A percentile compares a stretch with the other conserved stretches of the same genome.
Conservation (phyloP, 768 basidiomycete genomes). For the Paxillus involutus region DNA sequence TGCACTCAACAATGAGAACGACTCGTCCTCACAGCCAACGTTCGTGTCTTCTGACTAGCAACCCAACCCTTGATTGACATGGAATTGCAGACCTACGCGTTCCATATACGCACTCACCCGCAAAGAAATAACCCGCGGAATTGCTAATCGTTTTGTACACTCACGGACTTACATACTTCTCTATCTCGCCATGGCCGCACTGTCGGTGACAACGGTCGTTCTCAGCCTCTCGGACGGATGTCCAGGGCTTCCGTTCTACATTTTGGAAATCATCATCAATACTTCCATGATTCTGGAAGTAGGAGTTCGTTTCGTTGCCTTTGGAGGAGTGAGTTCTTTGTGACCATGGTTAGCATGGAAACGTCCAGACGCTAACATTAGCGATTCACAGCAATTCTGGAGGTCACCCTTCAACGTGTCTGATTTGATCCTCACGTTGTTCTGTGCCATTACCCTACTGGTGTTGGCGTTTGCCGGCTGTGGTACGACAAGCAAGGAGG, state of each 20-base stretch:
- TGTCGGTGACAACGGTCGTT: conserved; percentile 84
- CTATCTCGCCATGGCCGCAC: conserved; percentile 85
- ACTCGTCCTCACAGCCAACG: conserved; percentile 24
- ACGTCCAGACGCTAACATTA: conserved; percentile 4
- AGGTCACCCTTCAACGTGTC: conserved; percentile 89
- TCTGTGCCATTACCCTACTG: conserved; percentile 88
- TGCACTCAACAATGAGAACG: conserved; percentile 31
- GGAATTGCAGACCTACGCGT: conserved; percentile 57
- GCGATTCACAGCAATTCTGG: conserved; percentile 82
- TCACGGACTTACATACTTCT: conserved; percentile 85
- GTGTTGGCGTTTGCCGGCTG: conserved; percentile 89
- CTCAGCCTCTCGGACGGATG: conserved; percentile 83
- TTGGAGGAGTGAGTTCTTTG: conserved; percentile 72
- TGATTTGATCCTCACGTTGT: conserved; percentile 83
- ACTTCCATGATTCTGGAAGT: conserved; percentile 94
- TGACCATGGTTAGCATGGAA: background rate
- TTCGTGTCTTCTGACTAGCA: conserved; percentile 22
- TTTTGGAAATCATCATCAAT: conserved; percentile 88
- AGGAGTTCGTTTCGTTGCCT: conserved; percentile 85
- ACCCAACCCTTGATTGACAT: conserved; percentile 8
- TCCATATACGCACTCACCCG: conserved; percentile 87
- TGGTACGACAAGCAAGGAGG: conserved; percentile 80
- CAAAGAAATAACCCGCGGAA: conserved; percentile 77
- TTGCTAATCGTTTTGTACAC: conserved; percentile 90
- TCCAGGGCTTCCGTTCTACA: conserved; percentile 84